Evolutionary conservation across 2,329 filamentous ascomycete species (phyloP).

Genomic region (Cordyceps pruinosa): DNA sequence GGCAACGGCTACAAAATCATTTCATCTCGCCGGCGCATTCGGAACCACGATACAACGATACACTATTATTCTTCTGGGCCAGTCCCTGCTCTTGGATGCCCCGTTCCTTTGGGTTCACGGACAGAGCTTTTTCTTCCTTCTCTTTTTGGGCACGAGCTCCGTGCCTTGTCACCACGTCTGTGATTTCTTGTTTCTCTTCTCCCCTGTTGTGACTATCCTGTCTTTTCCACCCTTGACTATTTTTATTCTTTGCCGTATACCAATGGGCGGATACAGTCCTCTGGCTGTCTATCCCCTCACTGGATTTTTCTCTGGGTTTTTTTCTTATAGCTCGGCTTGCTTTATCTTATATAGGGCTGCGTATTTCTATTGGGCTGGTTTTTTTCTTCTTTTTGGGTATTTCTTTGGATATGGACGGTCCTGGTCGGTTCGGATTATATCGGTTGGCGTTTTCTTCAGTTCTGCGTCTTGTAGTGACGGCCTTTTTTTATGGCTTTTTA

Average conservation of each 20-base stretch:
- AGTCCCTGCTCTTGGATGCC: slow-evolving; percentile 5
- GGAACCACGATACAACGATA: slow-evolving; percentile 18
- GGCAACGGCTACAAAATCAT: slow-evolving; percentile 10
- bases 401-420: slow-evolving; percentile 1
- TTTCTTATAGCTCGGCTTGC: no score
- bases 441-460: slow-evolving; percentile 1
- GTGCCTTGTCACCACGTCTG: background rate
- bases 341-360: background rate
- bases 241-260: background rate
- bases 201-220: slow-evolving; percentile 3
- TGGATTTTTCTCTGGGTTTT: no score
- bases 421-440: background rate
- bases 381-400: background rate
- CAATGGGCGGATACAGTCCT: no score
- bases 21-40: slow-evolving; percentile 20
- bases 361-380: slow-evolving; percentile 4
- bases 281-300: background rate
- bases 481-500: background rate
- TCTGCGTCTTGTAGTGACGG: background rate
- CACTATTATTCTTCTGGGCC: slow-evolving; percentile 16
- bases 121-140: background rate
- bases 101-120: background rate
- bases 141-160: background rate
- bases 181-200: background rate
- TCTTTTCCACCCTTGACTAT: background rate